Percentiles rank a stretch among this genome's conserved stretches.
Evolutionary conservation across 2,329 filamentous ascomycete species (phyloP).

Genomic region (Fusarium sp.): DNA sequence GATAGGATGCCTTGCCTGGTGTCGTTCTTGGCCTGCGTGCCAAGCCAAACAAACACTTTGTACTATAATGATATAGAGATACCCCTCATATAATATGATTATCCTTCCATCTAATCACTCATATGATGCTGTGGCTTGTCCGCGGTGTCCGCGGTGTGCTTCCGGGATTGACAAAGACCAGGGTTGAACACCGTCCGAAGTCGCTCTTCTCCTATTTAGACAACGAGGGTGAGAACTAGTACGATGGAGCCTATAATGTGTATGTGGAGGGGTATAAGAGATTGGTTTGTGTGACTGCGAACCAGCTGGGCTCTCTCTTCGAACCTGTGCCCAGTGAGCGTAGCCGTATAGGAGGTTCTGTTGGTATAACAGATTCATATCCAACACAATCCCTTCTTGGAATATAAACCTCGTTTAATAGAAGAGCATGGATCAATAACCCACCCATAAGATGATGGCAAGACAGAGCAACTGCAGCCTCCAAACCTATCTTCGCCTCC

Average conservation of each 20-base stretch:
- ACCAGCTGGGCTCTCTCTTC: neutral
- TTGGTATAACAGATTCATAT: neutral
- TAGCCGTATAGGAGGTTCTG: neutral
- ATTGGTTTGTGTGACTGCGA: too few relatives aligned
- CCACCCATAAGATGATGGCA: neutral
- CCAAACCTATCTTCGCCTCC: neutral
- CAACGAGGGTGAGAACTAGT: neutral
- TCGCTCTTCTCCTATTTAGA: neutral
- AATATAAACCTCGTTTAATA: neutral
- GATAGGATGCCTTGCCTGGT: neutral
- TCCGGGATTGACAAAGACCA: neutral
- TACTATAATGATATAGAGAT: neutral
- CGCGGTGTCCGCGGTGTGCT: neutral
- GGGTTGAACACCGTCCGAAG: neutral
- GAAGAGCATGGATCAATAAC: neutral
- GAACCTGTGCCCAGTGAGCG: neutral
- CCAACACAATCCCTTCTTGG: neutral
- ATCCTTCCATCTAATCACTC: neutral
- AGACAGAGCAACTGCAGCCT: too few relatives aligned
- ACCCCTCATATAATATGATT: neutral
- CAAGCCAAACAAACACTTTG: neutral
- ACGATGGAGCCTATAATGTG: neutral
- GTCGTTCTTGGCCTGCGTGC: neutral
- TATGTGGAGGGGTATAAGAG: neutral
- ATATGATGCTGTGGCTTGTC: neutral